These are phyloP conservation scores for Apophysomyces elegans DNA, from an alignment of 371 early-diverging fungal genomes.

Conservation along the genomic window DNA sequence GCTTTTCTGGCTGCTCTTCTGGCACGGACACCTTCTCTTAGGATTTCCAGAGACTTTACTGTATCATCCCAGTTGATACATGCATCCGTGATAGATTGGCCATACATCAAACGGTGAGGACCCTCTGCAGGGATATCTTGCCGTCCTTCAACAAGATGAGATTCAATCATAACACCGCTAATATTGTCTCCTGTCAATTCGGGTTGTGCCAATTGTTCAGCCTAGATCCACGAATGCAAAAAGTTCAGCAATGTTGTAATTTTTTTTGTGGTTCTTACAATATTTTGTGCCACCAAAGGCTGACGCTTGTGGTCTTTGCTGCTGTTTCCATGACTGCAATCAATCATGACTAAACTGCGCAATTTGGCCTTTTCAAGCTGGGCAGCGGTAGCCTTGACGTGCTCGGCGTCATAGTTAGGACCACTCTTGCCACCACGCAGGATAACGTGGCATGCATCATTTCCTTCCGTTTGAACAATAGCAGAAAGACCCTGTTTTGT, in stretches of 20 bases:
- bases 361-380: conserved; percentile 71
- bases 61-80: conserved; percentile 84
- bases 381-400: conserved; percentile 63
- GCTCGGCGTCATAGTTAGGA: conserved; percentile 86
- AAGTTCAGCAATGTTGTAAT: no score
- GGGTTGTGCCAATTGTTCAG: conserved; percentile 45
- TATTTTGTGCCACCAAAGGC: conserved; percentile 74
- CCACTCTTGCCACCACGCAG: conserved; percentile 88
- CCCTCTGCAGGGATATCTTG: conserved; percentile 70
- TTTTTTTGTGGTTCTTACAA: conserved; percentile 37
- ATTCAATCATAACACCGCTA: conserved; percentile 86
- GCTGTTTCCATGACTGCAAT: conserved; percentile 92
- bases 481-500: conserved; percentile 94
- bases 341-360: conserved; percentile 81
- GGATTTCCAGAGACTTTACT: conserved; percentile 60
- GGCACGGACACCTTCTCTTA: conserved; percentile 69
- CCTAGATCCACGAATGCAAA: conserved; percentile 15
- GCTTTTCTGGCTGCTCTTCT: conserved; percentile 56
- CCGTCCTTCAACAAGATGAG: conserved; percentile 77
- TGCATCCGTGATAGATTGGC: conserved; percentile 82
- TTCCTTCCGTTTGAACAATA: conserved; percentile 86
- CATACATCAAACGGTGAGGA: conserved; percentile 66
- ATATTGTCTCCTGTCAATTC: conserved; percentile 62
- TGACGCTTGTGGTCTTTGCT: conserved; percentile 82
- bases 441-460: conserved; percentile 81